Conservation (phyloP, 305 asterid species). For the Euphrasia arctica region DNA sequence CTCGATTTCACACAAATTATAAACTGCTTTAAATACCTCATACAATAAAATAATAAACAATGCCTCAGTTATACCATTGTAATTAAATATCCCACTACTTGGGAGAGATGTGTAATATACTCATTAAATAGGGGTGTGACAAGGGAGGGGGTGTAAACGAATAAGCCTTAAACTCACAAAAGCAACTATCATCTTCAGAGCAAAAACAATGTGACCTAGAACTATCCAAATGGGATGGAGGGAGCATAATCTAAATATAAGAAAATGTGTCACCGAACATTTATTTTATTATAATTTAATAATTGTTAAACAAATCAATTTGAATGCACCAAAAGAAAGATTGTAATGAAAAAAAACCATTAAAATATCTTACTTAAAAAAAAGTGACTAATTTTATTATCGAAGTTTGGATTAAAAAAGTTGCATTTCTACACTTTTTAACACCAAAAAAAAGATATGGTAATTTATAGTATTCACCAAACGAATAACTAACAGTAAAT, state of each 20-base stretch:
- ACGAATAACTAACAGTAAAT: constrained; percentile 18
- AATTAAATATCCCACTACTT: no score
- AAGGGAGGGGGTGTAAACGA: no score
- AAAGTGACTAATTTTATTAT: neutral
- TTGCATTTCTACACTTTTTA: neutral
- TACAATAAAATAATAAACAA: no score
- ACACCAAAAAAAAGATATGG: neutral
- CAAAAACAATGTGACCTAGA: neutral
- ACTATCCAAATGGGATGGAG: neutral
- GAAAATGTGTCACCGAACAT: neutral
- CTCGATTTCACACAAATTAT: no score
- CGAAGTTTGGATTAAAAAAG: neutral
- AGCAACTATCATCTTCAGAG: neutral
- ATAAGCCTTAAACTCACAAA: neutral
- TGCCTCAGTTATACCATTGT: no score
- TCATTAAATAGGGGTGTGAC: no score
- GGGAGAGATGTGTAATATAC: neutral
- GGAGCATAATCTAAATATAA: neutral
- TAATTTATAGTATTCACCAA: constrained; percentile 8
- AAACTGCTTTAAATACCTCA: no score
- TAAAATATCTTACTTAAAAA: neutral
- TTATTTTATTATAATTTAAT: neutral
- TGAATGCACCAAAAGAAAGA: constrained; percentile 2
- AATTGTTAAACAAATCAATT: neutral
- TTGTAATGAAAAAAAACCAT: neutral